Evolutionary conservation across 2,329 filamentous ascomycete species (phyloP), one percentile per base, ranked within the genome.

Genomic region (Hypocrella siamensis): DNA sequence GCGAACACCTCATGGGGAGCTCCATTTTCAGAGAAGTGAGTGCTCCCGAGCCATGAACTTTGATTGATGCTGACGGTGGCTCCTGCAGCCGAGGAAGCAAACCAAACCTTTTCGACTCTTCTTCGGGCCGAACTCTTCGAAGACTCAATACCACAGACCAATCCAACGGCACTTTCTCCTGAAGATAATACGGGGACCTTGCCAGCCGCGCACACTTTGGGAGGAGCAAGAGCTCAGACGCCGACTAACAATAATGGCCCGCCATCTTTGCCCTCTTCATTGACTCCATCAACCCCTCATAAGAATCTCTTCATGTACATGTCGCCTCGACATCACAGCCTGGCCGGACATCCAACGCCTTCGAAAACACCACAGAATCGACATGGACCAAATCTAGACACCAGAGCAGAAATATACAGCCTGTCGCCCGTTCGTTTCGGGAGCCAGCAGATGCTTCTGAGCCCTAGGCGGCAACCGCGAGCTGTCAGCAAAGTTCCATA

Each of bases 231-330:
- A 46, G 79, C 82, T 31, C 75, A 79, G 42, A 94, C 88, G 5
- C 86, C 86, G 28, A 86, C 86, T 17, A 74, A 68, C 36, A 74
- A 75, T 43, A 54, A 57, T 14, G 61, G 73, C 11, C 60, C 67
- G 11, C 63, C 73, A 10, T 64, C 70, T 17, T 56, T 85, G n/a
- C 76, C 81, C 9, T 70, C 79, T 2, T 77, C 74, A 35, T 65
- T 90, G 36, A 93, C 88, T 1, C 90, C 90, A 1, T 93, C 88
- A 2, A 98, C 90, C 4, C 90, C 90, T 8, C 85, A 93, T 56
- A 96, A 94, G 59, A 98, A 98, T 43, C 71, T 98, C 25, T 96
- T 98, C 51, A 83, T 80, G 17, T 94, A 93, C 52, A 76, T 83
- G 56, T 86, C 82, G 3, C 79, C 82, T 3, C 64, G 67, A 17